Evolutionary conservation across 768 basidiomycete species (phyloP).

Genomic region (Cyathus striatus): DNA sequence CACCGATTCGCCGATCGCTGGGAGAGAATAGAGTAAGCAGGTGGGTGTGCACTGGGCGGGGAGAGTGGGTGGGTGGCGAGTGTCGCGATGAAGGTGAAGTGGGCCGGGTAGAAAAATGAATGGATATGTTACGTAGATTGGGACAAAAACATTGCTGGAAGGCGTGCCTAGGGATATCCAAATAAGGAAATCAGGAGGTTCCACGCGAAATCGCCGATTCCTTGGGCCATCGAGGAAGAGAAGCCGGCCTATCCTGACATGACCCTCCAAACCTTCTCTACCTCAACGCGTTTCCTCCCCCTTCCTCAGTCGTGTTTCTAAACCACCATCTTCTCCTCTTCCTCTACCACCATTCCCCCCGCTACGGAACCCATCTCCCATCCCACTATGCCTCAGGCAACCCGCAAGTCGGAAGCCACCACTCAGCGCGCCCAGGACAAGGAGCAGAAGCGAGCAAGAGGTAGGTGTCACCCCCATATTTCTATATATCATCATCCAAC

Average conservation of each 20-base stretch:
- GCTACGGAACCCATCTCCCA: conserved; percentile 25
- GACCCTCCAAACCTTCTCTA: background rate
- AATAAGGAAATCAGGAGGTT: background rate
- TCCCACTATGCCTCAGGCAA: conserved; percentile 41
- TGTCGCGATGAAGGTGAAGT: background rate
- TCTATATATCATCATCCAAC: background rate
- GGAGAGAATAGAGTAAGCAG: background rate
- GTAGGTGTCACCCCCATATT: conserved; percentile 16
- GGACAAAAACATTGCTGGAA: background rate
- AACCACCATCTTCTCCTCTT: too few relatives aligned
- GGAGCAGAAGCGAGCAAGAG: conserved; percentile 60
- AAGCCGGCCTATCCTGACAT: background rate
- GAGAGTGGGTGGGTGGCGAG: background rate
- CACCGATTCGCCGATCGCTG: too few relatives aligned
- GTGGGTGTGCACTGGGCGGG: too few relatives aligned
- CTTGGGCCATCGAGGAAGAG: background rate
- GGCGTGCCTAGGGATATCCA: background rate
- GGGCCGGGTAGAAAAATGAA: background rate
- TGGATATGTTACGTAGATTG: background rate
- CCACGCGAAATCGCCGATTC: background rate
- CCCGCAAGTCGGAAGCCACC: conserved; percentile 39
- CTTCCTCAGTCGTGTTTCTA: too few relatives aligned
- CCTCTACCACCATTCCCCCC: background rate
- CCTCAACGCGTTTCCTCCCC: background rate
- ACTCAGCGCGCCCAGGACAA: conserved; percentile 54